These are phyloP conservation scores for Blastomyces emzantsi DNA, from an alignment of 2,329 filamentous ascomycete species.

Conservation along the genomic window DNA sequence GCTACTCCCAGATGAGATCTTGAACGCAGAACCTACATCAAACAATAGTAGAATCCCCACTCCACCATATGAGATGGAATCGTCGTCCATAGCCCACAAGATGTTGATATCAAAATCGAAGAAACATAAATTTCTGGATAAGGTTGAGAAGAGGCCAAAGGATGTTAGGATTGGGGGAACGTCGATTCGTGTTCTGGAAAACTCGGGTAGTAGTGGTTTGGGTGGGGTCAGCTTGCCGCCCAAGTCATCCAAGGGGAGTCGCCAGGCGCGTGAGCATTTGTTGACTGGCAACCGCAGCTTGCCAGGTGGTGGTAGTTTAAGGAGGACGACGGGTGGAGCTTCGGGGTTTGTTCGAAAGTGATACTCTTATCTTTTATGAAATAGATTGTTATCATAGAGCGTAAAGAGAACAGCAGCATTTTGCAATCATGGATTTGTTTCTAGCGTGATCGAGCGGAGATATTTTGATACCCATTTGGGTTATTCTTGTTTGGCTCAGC, in stretches of 20 bases:
- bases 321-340: conserved; percentile 29
- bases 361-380: neutral
- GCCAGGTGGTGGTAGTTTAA: conserved; percentile 26
- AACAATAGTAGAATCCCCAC: conserved; percentile 34
- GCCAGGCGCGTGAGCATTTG: conserved; percentile 33
- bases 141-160: conserved; percentile 40
- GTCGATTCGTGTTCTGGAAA: conserved; percentile 42
- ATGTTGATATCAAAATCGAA: conserved; percentile 24
- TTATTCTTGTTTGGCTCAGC: neutral
- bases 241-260: conserved; percentile 35
- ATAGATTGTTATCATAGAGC: neutral
- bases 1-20: conserved; percentile 44
- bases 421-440: neutral
- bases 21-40: conserved; percentile 38
- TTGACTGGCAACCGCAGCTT: conserved; percentile 27
- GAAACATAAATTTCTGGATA: conserved; percentile 43
- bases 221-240: conserved; percentile 37
- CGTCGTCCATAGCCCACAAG: neutral
- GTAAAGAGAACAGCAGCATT: neutral
- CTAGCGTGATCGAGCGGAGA: neutral
- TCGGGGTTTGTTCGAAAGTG: conserved; percentile 27
- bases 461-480: neutral
- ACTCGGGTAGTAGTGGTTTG: conserved; percentile 21
- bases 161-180: conserved; percentile 43
- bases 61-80: conserved; percentile 32